phyloP scores from a whole-genome alignment of 2,329 filamentous ascomycete species.

The Cyclaneusma minus region DNA sequence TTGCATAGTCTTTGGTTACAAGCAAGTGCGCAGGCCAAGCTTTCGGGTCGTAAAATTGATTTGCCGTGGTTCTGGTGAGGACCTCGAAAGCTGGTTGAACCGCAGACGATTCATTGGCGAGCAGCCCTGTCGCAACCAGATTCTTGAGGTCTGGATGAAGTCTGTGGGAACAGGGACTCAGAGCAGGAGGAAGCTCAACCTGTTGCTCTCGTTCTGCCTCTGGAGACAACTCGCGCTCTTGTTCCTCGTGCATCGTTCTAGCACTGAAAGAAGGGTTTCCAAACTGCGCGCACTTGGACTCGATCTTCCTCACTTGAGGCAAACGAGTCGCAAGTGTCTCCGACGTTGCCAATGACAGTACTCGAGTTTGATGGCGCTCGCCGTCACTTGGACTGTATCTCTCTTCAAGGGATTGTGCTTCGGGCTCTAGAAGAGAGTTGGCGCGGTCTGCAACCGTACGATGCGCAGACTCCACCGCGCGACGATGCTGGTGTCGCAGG shows the following conservation, averaged over 20 bases:
- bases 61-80: conserved; percentile 25
- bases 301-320: conserved; percentile 1
- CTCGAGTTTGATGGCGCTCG: conserved; percentile 12
- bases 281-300: conserved; percentile 22
- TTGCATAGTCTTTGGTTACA: conserved; percentile 33
- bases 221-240: conserved; percentile 51
- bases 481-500: conserved; percentile 27
- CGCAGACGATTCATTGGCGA: conserved; percentile 15
- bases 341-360: conserved; percentile 1
- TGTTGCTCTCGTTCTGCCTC: conserved; percentile 47
- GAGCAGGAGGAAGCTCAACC: conserved; percentile 28
- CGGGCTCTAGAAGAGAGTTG: conserved; percentile 34
- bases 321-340: neutral
- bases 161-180: conserved; percentile 23
- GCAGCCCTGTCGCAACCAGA: conserved; percentile 23
- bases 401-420: conserved; percentile 32
- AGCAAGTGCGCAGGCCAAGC: conserved; percentile 25
- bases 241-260: conserved; percentile 41
- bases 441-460: conserved; percentile 14
- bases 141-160: conserved; percentile 26
- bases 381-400: conserved; percentile 26
- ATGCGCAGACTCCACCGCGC: conserved; percentile 19
- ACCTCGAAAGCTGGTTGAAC: conserved; percentile 30
- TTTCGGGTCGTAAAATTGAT: conserved; percentile 15
- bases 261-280: conserved; percentile 16